Evolutionary conservation across 257 asterid species (phyloP), one percentile per base, ranked within the genome.

Genomic region (Solanum etuberosum): DNA sequence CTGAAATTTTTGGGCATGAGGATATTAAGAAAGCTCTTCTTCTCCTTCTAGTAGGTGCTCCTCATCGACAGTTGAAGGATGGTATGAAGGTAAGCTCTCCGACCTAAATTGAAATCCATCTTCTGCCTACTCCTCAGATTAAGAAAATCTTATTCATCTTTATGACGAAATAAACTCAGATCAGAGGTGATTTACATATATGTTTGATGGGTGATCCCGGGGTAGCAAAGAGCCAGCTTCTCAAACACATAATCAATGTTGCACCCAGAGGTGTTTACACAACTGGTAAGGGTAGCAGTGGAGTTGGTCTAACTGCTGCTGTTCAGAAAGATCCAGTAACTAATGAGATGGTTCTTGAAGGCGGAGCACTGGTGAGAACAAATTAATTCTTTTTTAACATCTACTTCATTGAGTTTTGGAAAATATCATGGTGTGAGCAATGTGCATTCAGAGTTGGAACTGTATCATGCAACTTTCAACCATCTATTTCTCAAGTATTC

Each of bases 221-320:
- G 86, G 99, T 97, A 71, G 99, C 99, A 90, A 97, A 97, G 91
- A 97, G 99, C 83, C 99, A 97, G 92, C 98, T 97, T 89, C 98
- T 97, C 46, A 97, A 97, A 90, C 99, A 97, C 93, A 97, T 97
- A 91, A 96, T 97, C 65, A 97, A 93, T 88, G 97, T 97, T 90
- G 99, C 99, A 73, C 99, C 99, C 73, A 93, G 99, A 88, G 99
- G 98, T 51, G 95, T 97, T 70, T 96, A 96, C 88, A 97, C 99
- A 61, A 97, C 99, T 38, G 99, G 99, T 23, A 96, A 92, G 90
- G 99, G 99, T 88, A 97, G 99, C 87, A 97, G 99, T 93, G 99
- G 99, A 78, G 99, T 97, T 90, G 99, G 99, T 91, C 92, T 97
- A 89, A 97, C 99, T 87, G 99, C 99, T 71, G 99, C 99, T 67